These are phyloP conservation scores for Eudorina sp. DNA, from an alignment of 139 green algal species.

Conservation along the genomic window DNA sequence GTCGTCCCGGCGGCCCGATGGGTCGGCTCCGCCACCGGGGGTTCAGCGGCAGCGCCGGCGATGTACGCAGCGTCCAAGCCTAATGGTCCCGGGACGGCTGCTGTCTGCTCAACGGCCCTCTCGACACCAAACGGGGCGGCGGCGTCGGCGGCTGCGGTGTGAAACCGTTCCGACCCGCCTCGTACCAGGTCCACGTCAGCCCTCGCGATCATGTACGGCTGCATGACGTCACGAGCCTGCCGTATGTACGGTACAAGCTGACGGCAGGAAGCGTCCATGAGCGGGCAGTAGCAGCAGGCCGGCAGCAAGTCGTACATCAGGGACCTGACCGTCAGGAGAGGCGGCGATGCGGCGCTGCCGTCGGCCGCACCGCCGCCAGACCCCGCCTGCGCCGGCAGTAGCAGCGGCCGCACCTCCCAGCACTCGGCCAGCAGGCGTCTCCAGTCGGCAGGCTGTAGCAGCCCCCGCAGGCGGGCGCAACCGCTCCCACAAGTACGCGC, in stretches of 20 bases:
- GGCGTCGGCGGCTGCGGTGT: background rate
- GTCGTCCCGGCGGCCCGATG: background rate
- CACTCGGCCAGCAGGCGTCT: background rate
- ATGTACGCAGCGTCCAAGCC: background rate
- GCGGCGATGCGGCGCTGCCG: too few relatives aligned
- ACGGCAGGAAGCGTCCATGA: slow-evolving; percentile 16
- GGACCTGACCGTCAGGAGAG: background rate
- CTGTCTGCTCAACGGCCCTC: too few relatives aligned
- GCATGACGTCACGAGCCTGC: background rate
- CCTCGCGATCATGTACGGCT: slow-evolving; percentile 10
- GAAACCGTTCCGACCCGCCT: background rate
- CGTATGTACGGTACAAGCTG: background rate
- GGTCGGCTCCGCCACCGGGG: background rate
- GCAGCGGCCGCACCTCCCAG: slow-evolving; percentile 10
- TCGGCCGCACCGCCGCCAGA: background rate
- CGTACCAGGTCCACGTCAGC: slow-evolving; percentile 10
- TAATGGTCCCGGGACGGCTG: too few relatives aligned
- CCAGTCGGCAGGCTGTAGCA: background rate
- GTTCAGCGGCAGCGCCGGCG: background rate
- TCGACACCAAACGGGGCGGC: too few relatives aligned
- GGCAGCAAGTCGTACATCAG: slow-evolving; percentile 40
- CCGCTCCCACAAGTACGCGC: background rate
- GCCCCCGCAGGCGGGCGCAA: background rate
- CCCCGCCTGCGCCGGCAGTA: background rate
- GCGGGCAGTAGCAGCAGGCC: slow-evolving; percentile 17